These are phyloP conservation scores for Madurella mycetomatis DNA, from an alignment of 2,329 filamentous ascomycete species.

Conservation along the genomic window DNA sequence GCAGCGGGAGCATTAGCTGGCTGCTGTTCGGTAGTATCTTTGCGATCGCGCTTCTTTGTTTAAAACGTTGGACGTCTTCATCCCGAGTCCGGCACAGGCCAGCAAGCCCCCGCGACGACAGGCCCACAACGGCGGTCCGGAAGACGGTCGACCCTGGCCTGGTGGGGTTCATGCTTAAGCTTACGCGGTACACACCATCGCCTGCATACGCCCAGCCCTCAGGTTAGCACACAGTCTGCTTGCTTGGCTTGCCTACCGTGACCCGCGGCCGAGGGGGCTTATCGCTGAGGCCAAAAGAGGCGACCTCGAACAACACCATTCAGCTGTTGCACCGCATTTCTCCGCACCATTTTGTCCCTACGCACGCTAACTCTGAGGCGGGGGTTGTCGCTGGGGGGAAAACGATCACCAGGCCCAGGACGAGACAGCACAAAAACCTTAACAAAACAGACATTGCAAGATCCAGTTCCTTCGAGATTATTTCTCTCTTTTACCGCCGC, in stretches of 20 bases:
- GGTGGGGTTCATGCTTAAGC: neutral
- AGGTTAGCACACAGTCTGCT: neutral
- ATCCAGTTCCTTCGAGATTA: neutral
- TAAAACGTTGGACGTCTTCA: no score
- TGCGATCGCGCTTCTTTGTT: no score
- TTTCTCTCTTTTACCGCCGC: conserved; percentile 11
- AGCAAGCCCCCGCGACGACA: no score
- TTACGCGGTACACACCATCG: neutral
- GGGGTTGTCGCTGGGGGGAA: neutral
- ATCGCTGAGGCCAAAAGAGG: neutral
- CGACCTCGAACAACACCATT: neutral
- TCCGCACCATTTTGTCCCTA: neutral
- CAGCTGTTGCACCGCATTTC: neutral
- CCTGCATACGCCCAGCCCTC: neutral
- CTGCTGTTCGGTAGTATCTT: no score
- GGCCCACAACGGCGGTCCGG: neutral
- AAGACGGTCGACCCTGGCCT: neutral
- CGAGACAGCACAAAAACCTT: neutral
- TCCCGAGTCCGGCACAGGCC: no score
- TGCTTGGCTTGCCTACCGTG: conserved; percentile 2
- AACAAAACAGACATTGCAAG: neutral
- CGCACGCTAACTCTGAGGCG: neutral
- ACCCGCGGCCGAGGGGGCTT: neutral
- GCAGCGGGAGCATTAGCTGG: no score
- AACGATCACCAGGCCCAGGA: neutral